Percentiles rank a stretch among this genome's conserved stretches.
Evolutionary conservation across 1,284 basidiomycete genomes (phyloP).

Genomic region (Ustilago tritici): DNA sequence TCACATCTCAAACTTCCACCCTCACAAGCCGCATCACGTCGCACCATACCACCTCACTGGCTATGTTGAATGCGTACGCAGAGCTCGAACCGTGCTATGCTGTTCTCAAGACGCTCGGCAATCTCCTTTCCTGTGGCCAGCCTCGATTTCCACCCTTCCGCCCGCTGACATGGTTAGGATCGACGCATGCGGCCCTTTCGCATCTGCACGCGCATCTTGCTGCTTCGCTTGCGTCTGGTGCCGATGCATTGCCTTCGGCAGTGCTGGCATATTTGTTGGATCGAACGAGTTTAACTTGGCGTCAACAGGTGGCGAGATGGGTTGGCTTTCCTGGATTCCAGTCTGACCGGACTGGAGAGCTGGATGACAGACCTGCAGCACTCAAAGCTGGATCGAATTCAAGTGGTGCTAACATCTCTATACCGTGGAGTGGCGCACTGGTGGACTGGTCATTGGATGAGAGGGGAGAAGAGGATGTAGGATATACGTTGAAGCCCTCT

Average conservation of each 20-base stretch:
- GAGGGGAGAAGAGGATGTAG: constrained; percentile 55
- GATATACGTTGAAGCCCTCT: constrained; percentile 51
- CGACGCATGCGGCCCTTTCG: constrained; percentile 36
- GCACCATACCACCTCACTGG: constrained; percentile 3
- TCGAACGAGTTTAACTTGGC: constrained; percentile 46
- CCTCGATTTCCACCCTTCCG: constrained; percentile 35
- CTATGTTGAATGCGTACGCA: constrained; percentile 43
- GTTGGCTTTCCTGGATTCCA: constrained; percentile 55
- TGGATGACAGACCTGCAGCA: constrained; percentile 20
- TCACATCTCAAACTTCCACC: constrained; percentile 20
- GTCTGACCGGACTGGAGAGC: constrained; percentile 40
- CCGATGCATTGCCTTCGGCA: constrained; percentile 28
- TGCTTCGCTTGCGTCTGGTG: constrained; percentile 40
- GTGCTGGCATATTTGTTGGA: constrained; percentile 51
- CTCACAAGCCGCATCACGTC: constrained; percentile 2
- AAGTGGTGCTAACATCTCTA: constrained; percentile 7
- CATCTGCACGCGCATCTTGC: constrained; percentile 55
- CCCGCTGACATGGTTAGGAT: constrained; percentile 34
- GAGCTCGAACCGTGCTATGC: constrained; percentile 33
- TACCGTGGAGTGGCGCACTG: constrained; percentile 53
- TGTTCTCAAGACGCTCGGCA: constrained; percentile 35
- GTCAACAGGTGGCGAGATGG: constrained; percentile 45
- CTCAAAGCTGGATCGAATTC: constrained; percentile 12
- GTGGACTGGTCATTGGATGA: constrained; percentile 57
- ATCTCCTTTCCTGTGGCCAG: constrained; percentile 39